Base-by-base conservation (phyloP, 1,139 yeast genomes). In the Hansenula lynferdii region DNA sequence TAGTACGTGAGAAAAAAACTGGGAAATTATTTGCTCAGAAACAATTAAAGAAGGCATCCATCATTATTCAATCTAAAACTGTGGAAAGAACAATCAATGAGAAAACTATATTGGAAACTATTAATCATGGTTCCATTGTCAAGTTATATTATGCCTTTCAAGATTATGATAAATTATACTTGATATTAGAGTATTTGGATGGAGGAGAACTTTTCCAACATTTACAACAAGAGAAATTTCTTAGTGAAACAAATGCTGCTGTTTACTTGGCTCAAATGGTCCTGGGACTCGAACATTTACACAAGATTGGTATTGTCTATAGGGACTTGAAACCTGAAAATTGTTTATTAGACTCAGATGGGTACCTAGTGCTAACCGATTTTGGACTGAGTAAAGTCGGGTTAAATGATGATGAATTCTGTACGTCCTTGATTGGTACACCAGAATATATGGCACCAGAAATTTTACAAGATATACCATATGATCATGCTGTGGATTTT, bases 381-480 rank as follows among this genome's bases (percentile, higher is more conserved):
- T 90, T 90, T 62, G 97, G 97, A 0, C 69, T 90, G 27, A 85
- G 95, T 35, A 90, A 90, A 56, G 89, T 81, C 17, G 75, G 84
- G 3, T 64, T 69, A 24, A 70, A 67, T 31, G 74, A 66, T 19
- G 66, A 63, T 17, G 59, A 60, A 21, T 71, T 38, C 30, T 81
- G 75, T 57, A 84, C 76, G 51, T 81, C 96, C 2, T 77, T 90
- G 56, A 83, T 89, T 24, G 98, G 97, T 0, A 90, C 97, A 0
- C 95, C 96, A 0, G 96, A 89, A 60, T 90, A 89, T 58, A 89
- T 90, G 86, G 97, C 97, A 0, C 98, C 98, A 1, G 97, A 92
- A 58, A 85, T 92, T 24, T 64, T 92, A 21, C 77, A 76, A 38
- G 96, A 96, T 20, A 78, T 82, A 46, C 80, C 83, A n/a, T 92